phyloP scores from a whole-genome alignment of 345 rosid genomes.

The Aquilaria sinensis region DNA sequence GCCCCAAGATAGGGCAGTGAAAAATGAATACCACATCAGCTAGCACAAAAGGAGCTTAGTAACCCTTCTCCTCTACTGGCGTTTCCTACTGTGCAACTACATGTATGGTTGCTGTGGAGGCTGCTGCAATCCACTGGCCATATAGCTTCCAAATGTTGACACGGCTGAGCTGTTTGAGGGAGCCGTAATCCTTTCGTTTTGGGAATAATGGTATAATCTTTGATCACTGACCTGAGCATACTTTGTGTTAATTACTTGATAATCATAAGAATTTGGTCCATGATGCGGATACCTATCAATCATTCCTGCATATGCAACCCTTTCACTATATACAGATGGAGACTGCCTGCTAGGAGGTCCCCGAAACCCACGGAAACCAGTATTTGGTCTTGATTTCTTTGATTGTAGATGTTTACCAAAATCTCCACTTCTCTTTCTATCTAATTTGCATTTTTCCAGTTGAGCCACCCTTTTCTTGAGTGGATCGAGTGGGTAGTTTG shows the following conservation, averaged over 20 bases:
- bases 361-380: conserved; percentile 32
- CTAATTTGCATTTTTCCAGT: conserved; percentile 39
- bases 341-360: conserved; percentile 26
- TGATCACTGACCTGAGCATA: conserved; percentile 37
- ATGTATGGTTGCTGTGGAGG: conserved; percentile 31
- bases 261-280: conserved; percentile 24
- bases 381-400: conserved; percentile 34
- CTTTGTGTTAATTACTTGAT: conserved; percentile 21
- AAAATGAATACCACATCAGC: no score
- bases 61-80: no score
- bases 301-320: conserved; percentile 21
- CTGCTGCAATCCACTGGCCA: conserved; percentile 22
- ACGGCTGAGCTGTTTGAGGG: conserved; percentile 21
- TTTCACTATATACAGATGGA: conserved; percentile 19
- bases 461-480: conserved; percentile 49
- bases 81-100: conserved; percentile 6
- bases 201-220: conserved; percentile 33
- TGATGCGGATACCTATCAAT: conserved; percentile 34
- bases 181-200: conserved; percentile 21
- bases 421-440: conserved; percentile 36
- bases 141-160: conserved; percentile 23
- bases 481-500: conserved; percentile 47
- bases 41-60: no score
- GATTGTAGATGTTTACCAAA: conserved; percentile 26
- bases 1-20: no score